Evolutionary conservation across 164 flowering plant species (phyloP).

Genomic region (Piper longum): DNA sequence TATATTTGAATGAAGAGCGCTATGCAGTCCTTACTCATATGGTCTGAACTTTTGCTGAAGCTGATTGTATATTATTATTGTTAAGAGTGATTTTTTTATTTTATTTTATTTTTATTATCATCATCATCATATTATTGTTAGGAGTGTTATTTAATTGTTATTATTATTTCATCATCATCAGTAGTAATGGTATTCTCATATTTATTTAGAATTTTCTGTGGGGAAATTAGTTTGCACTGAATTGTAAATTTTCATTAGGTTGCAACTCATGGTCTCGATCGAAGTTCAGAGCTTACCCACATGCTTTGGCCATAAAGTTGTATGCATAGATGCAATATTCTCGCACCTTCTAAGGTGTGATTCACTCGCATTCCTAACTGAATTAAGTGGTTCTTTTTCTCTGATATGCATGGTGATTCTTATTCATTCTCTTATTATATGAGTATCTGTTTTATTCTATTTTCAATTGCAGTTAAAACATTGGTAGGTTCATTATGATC

Average conservation of each 20-base stretch:
- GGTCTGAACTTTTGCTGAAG: conserved; percentile 27
- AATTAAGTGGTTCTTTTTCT: no score
- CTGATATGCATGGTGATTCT: no score
- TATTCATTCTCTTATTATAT: no score
- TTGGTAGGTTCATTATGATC: no score
- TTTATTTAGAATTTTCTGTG: background rate
- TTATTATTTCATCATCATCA: no score
- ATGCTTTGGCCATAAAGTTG: conserved; percentile 30
- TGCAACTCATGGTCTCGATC: conserved; percentile 91
- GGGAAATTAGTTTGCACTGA: background rate
- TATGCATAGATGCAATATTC: background rate
- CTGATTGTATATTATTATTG: background rate
- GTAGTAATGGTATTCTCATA: background rate
- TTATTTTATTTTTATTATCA: no score
- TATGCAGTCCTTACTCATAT: conserved; percentile 71
- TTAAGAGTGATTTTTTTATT: background rate
- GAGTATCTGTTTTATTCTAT: no score
- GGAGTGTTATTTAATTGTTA: no score
- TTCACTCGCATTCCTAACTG: no score
- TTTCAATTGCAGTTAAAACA: no score
- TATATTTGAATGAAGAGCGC: conserved; percentile 80
- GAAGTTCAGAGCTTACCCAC: conserved; percentile 67
- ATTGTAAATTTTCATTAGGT: conserved; percentile 29
- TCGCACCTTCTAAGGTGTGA: background rate
- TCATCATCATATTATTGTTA: no score